These are phyloP conservation scores for Pythium dissimile DNA, from an alignment of 352 stramenopile genomes.

Conservation along the genomic window DNA sequence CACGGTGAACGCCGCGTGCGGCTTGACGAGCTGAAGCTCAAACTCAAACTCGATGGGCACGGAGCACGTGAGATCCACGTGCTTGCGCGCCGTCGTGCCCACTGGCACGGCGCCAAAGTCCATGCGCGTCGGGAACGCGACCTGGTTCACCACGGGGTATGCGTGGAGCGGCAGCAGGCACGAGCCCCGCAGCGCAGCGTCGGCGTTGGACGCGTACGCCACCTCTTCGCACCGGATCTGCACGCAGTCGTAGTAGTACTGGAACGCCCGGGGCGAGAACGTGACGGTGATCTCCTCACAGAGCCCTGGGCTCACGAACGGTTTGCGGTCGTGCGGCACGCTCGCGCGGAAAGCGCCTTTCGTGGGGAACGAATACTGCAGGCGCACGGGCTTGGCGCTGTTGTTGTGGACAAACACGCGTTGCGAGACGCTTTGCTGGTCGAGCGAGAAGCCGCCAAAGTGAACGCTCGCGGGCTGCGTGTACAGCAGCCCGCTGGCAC, in stretches of 20 bases:
- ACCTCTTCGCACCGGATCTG: slow-evolving; percentile 72
- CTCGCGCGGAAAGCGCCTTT: slow-evolving; percentile 44
- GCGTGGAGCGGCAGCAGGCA: slow-evolving; percentile 81
- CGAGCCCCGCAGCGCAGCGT: slow-evolving; percentile 31
- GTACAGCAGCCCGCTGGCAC: slow-evolving; percentile 30
- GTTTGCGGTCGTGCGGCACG: slow-evolving; percentile 49
- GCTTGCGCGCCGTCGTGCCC: slow-evolving; percentile 33
- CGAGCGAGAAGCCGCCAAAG: slow-evolving; percentile 82
- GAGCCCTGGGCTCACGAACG: slow-evolving; percentile 72
- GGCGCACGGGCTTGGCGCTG: slow-evolving; percentile 55
- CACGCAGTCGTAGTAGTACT: slow-evolving; percentile 91
- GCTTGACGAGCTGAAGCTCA: slow-evolving; percentile 55
- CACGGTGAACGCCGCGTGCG: slow-evolving; percentile 75
- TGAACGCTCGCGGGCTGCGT: slow-evolving; percentile 70
- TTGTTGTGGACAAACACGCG: slow-evolving; percentile 78
- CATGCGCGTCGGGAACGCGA: slow-evolving; percentile 68
- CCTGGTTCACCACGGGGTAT: slow-evolving; percentile 83
- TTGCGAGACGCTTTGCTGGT: slow-evolving; percentile 45
- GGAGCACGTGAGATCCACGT: slow-evolving; percentile 57
- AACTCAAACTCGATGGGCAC: slow-evolving; percentile 90
- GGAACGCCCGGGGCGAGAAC: slow-evolving; percentile 66
- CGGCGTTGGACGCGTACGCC: slow-evolving; percentile 54
- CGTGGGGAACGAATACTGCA: slow-evolving; percentile 64
- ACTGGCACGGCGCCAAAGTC: slow-evolving; percentile 78
- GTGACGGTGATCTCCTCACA: slow-evolving; percentile 72